Evolutionary conservation across 257 asterid species (phyloP), one percentile per base, ranked within the genome.

Genomic region (Primulina eburnea): DNA sequence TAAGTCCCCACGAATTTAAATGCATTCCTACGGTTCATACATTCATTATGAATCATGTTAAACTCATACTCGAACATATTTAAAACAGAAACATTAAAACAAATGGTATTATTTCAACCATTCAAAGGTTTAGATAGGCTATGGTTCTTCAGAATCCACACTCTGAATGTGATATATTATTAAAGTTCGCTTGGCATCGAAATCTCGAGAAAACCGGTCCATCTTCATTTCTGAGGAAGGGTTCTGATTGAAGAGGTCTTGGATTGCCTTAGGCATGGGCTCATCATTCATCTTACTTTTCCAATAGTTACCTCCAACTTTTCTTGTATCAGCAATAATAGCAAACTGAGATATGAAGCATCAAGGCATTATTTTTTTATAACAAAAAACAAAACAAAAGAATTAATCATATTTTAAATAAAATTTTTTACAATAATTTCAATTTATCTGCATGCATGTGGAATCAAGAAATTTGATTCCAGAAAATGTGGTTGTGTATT

Each of bases 211-310:
- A 47, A 83, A 88, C 40, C 53, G 82, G n/a, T 71, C 65, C 7
- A 26, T 26, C 14, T 72, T 57, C 35, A 4, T 16, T 18, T 34
- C 72, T 2, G 72, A 26, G 8, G 35, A 40, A 8, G 66, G 43
- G 21, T 67, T 64, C 21, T n/a, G 43, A 63, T 64, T 60, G 9
- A 86, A 10, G 35, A 88, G 83, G 29, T 81, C 88, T 0, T 32
- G 34, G 40, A 90, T 80, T 62, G 89, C 87, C 73, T 81, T 80
- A 20, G 97, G 96, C 88, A 90, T 88, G 0, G 77, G 77, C 59
- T 82, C 84, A 50, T 76, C 89, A 11, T 78, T 76, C 94, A 88
- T 88, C 16, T 74, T 57, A 10, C 32, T 63, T 71, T 84, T 88
- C 97, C 96, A 90, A 18, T 81, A 81, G 2, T 85, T 84, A 50